Evolutionary conservation across 1,139 yeast genomes (phyloP), one percentile per base, ranked within the genome.

Genomic region (Nakaseomyces bracarensis): DNA sequence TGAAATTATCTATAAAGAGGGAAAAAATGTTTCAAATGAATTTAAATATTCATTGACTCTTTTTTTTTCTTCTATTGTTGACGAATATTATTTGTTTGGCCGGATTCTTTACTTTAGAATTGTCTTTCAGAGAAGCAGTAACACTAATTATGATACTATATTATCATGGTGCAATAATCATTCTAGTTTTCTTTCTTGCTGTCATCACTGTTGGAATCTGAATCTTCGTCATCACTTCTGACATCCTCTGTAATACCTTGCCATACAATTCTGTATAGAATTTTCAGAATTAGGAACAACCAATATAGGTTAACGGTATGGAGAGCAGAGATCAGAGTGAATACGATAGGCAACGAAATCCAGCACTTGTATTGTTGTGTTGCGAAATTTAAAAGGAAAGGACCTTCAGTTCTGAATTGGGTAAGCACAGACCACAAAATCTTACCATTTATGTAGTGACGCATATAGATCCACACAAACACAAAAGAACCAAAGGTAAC

Each of bases 311-410:
- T 89, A 46, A 89, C 87, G 44, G 84, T 56, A 60, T 89, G 96
- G 49, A 89, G 72, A 1, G 89, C 86, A 44, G 74, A 70, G 46
- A 89, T 72, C 55, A 89, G 73, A 16, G 66, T 64, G 57, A 89
- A 87, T 3, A 89, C 89, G 60, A 89, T 85, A 47, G 83, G 82
- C 66, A 84, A 94, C 15, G 96, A 81, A 51, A 89, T 82, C 79
- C 82, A 84, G 67, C 96, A 89, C 65, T 89, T 89, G 69, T 87
- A 89, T 63, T 87, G 95, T 61, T 86, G 87, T 26, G 91, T 79
- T n/a, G 72, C 82, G 79, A 86, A 89, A 67, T 84, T 77, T 55
- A 89, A 70, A 43, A 72, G 72, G 66, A 71, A 85, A 47, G 79
- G 80, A 38, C 96, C 96, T 21, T 84, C 84, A 3, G 89, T 75